Evolutionary conservation across 208 protist genomes (phyloP).

Genomic region (Herpetomonas tarakana): DNA sequence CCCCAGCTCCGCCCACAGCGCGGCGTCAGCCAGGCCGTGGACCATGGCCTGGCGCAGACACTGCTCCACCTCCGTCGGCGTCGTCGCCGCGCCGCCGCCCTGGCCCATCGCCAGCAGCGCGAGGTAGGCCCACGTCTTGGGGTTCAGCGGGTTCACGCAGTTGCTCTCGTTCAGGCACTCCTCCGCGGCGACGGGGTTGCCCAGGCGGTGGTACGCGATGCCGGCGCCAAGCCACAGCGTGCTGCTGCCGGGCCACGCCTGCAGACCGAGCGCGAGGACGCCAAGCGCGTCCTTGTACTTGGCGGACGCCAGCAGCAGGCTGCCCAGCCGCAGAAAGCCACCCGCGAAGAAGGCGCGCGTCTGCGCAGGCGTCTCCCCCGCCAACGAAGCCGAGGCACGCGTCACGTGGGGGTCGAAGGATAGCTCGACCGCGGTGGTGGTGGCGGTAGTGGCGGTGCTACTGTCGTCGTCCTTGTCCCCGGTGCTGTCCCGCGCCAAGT

Average conservation of each 20-base stretch:
- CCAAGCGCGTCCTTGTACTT: slow-evolving; percentile 73
- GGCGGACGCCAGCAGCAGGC: slow-evolving; percentile 65
- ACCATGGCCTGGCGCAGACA: slow-evolving; percentile 57
- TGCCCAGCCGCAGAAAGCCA: slow-evolving; percentile 72
- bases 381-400: background rate
- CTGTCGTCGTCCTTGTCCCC: no score
- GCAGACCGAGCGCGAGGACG: slow-evolving; percentile 62
- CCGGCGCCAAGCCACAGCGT: slow-evolving; percentile 86
- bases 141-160: slow-evolving; percentile 79
- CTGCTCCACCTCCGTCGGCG: slow-evolving; percentile 41
- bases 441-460: no score
- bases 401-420: slow-evolving; percentile 5
- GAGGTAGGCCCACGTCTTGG: slow-evolving; percentile 86
- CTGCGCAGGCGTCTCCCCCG: background rate
- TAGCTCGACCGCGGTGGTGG: background rate
- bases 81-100: slow-evolving; percentile 28
- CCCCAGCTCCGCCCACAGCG: slow-evolving; percentile 73
- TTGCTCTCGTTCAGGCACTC: slow-evolving; percentile 89
- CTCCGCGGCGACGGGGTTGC: slow-evolving; percentile 62
- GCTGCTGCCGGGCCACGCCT: slow-evolving; percentile 67
- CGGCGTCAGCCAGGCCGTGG: slow-evolving; percentile 55
- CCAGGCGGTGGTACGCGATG: slow-evolving; percentile 80
- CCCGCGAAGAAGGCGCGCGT: background rate
- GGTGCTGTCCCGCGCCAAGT: no score
- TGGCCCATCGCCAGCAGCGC: slow-evolving; percentile 50